phyloP scores from a whole-genome alignment of 2,329 filamentous ascomycete species.

The Akanthomyces muscarius region DNA sequence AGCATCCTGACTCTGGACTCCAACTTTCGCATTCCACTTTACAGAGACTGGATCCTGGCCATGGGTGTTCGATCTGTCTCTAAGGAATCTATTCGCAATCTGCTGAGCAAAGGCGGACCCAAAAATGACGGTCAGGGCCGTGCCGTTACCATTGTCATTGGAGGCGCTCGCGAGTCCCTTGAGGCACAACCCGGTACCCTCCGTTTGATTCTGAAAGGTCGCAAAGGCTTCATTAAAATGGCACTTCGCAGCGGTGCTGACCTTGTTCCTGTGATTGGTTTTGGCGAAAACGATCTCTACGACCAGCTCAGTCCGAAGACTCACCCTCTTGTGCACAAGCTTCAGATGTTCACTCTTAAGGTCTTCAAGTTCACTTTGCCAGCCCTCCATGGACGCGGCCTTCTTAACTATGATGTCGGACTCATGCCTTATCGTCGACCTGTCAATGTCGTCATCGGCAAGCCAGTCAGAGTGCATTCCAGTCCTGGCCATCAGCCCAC shows the following conservation, averaged over 20 bases:
- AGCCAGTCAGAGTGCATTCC: slow-evolving; percentile 67
- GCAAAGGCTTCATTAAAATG: slow-evolving; percentile 92
- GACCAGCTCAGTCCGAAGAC: slow-evolving; percentile 76
- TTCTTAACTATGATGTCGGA: slow-evolving; percentile 97
- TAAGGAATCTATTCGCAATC: slow-evolving; percentile 82
- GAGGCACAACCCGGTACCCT: slow-evolving; percentile 77
- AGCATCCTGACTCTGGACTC: slow-evolving; percentile 89
- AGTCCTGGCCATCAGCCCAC: slow-evolving; percentile 57
- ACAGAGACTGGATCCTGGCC: slow-evolving; percentile 87
- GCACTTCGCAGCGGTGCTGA: slow-evolving; percentile 90
- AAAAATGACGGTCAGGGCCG: slow-evolving; percentile 84
- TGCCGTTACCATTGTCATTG: slow-evolving; percentile 94
- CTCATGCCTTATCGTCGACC: slow-evolving; percentile 89
- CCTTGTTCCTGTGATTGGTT: slow-evolving; percentile 84
- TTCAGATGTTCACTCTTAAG: slow-evolving; percentile 81
- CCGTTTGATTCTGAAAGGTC: slow-evolving; percentile 72
- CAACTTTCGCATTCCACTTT: slow-evolving; percentile 91
- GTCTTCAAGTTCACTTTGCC: slow-evolving; percentile 90
- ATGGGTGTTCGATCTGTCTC: slow-evolving; percentile 88
- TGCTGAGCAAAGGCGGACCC: slow-evolving; percentile 72
- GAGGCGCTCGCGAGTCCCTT: slow-evolving; percentile 86
- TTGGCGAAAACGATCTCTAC: slow-evolving; percentile 95
- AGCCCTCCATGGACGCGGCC: slow-evolving; percentile 81
- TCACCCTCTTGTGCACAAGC: slow-evolving; percentile 73
- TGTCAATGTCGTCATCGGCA: slow-evolving; percentile 84